These are phyloP conservation scores for Gossypium schwendimanii DNA, from an alignment of 441 rosid genomes.

Conservation along the genomic window DNA sequence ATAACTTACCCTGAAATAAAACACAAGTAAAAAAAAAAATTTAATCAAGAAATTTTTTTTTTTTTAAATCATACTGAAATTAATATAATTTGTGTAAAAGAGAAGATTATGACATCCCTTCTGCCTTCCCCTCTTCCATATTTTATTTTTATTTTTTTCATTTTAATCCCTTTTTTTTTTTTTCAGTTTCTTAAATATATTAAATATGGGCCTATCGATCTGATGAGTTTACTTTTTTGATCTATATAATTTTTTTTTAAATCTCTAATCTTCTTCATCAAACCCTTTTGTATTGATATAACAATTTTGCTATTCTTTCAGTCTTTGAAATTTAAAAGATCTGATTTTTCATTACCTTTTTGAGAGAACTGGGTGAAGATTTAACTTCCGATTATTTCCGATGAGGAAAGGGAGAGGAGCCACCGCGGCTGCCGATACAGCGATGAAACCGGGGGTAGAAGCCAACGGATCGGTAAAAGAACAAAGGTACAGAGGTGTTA, in stretches of 20 bases:
- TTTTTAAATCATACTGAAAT: neutral
- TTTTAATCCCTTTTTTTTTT: neutral
- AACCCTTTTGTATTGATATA: neutral
- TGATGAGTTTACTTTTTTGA: neutral
- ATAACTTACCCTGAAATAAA: no score
- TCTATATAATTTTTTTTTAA: no score
- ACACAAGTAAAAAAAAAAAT: no score
- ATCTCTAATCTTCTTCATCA: conserved; percentile 2
- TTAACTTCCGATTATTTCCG: neutral
- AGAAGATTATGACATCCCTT: neutral
- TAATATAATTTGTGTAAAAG: neutral
- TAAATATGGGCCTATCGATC: neutral
- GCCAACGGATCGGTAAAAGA: conserved; percentile 30
- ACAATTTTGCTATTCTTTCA: neutral
- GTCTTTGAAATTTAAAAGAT: neutral
- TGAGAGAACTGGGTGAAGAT: neutral
- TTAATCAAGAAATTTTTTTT: no score
- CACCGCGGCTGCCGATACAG: conserved; percentile 3
- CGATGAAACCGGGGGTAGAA: conserved; percentile 18
- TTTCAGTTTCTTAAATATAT: conserved; percentile 31
- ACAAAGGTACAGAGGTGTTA: conserved; percentile 52
- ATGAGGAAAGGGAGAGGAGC: conserved; percentile 38
- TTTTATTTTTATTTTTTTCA: neutral
- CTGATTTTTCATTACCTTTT: neutral
- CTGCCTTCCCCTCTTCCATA: neutral